These are phyloP conservation scores for Arthrocladium fulminans DNA, from an alignment of 2,329 filamentous ascomycete species.

Conservation along the genomic window DNA sequence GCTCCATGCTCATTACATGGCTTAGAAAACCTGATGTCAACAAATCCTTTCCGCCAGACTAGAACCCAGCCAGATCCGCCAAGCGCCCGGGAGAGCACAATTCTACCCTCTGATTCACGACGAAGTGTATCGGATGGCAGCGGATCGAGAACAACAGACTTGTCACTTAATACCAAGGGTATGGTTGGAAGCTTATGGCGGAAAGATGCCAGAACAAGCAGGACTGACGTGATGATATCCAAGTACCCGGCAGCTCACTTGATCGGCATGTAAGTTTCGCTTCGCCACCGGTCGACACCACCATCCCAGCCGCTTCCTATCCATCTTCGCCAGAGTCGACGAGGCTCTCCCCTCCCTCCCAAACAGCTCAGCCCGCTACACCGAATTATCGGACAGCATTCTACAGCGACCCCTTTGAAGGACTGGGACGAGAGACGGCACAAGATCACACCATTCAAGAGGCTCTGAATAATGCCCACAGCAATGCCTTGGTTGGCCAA, in stretches of 20 bases:
- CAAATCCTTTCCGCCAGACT: conserved; percentile 42
- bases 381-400: conserved; percentile 24
- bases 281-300: conserved; percentile 13
- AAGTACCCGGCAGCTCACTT: conserved; percentile 1
- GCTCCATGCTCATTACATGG: conserved; percentile 8
- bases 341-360: conserved; percentile 12
- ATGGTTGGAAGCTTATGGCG: conserved; percentile 2
- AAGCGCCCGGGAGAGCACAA: conserved; percentile 21
- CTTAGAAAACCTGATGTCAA: conserved; percentile 23
- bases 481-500: conserved; percentile 12
- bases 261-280: conserved; percentile 10
- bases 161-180: conserved; percentile 21
- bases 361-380: conserved; percentile 12
- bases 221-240: background rate
- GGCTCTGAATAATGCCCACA: conserved; percentile 23
- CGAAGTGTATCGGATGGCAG: conserved; percentile 15
- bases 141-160: conserved; percentile 14
- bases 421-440: conserved; percentile 24
- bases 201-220: background rate
- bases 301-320: conserved; percentile 19
- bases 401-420: conserved; percentile 32
- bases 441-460: conserved; percentile 24
- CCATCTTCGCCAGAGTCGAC: conserved; percentile 22
- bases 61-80: conserved; percentile 29
- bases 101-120: conserved; percentile 20